Base-by-base conservation (phyloP, 2,329 filamentous ascomycete species). In the Neonectria faginata region DNA sequence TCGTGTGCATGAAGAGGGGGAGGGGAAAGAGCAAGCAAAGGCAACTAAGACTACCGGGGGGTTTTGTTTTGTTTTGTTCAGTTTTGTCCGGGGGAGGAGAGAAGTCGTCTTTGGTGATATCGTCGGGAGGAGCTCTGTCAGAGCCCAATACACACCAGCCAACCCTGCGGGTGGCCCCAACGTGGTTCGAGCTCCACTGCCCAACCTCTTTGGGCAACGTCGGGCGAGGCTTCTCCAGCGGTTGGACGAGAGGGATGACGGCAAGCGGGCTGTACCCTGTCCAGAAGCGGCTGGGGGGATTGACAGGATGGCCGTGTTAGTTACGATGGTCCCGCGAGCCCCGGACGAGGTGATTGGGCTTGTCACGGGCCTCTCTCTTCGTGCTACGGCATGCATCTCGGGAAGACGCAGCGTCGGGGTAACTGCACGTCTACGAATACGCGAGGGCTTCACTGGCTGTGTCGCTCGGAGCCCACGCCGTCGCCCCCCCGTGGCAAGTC, bases 141-240 rank as follows among this genome's bases (percentile, higher is more conserved):
- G 39, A 70, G 72, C 72, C 72, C 72, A 74, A 74, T 70, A 59
- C 62, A 64, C 65, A 51, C 60, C 27, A 48, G 56, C 51, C 42
- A 72, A 67, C 70, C 71, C 60, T 73, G 71, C 60, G 8, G 11
- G 50, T 66, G 47, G 57, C 50, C 60, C 66, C 58, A 64, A 25
- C 57, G 67, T 65, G 69, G 71, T 71, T 67, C 69, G 65, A 73
- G 70, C 64, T 70, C 71, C 69, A 74, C 72, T 48, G 60, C 69
- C 72, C 70, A 71, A 65, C 67, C 60, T 61, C 54, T 60, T 67
- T 68, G 68, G 71, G 71, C 71, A 25, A 66, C 69, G 27, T 48
- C 48, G 41, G 44, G 51, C 60, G 48, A 27, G 44, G 44, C 18
- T 8, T n/a, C 11, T 8, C 11, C 5, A 25, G 42, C 63, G 29